Conservation (phyloP, 1,284 basidiomycete species). For the Heterobasidion parviporum region DNA sequence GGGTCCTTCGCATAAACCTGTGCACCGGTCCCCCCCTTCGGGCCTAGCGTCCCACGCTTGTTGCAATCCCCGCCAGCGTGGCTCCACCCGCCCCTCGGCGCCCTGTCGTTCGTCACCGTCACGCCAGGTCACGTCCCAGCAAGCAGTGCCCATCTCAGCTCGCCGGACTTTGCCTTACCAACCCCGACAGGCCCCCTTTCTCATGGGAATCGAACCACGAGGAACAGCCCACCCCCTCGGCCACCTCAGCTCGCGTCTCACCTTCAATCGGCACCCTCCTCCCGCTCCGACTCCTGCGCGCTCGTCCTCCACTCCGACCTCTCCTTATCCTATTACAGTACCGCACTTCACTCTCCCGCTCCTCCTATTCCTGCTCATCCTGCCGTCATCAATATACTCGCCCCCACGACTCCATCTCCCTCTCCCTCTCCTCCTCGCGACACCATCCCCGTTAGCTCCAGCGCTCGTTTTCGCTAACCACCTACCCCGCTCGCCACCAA, state of each 20-base stretch:
- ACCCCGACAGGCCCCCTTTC: slow-evolving; percentile 8
- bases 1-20: slow-evolving; percentile 13
- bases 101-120: background rate
- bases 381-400: background rate
- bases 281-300: slow-evolving; percentile 2
- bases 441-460: too few relatives aligned
- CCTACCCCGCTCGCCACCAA: too few relatives aligned
- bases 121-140: slow-evolving; percentile 1
- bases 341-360: too few relatives aligned
- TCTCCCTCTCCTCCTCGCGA: too few relatives aligned
- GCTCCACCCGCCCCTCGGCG: background rate
- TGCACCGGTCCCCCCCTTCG: slow-evolving; percentile 8
- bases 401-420: too few relatives aligned
- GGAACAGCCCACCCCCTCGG: slow-evolving; percentile 5
- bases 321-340: background rate
- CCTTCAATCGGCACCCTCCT: slow-evolving; percentile 3
- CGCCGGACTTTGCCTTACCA: slow-evolving; percentile 7
- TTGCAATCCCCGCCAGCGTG: background rate
- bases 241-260: slow-evolving; percentile 3
- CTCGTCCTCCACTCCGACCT: background rate
- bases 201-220: slow-evolving; percentile 13
- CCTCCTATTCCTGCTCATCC: background rate
- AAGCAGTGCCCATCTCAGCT: slow-evolving; percentile 4
- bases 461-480: too few relatives aligned
- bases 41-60: slow-evolving; percentile 7